Conservation (phyloP, 768 basidiomycete species). For the Melanogaster broomeanus region DNA sequence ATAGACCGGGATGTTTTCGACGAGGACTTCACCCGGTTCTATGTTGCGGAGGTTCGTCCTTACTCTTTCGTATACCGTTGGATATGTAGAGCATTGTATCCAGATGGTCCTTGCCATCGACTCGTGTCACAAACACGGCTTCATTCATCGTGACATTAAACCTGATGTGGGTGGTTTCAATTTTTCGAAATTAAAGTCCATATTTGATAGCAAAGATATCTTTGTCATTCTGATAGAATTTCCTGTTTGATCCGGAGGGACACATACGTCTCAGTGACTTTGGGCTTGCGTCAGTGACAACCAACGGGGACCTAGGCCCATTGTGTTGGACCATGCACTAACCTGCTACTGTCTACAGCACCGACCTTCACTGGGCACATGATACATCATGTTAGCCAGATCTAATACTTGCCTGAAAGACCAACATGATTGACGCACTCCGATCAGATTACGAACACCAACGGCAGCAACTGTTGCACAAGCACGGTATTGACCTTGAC, state of each 20-base stretch:
- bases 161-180: slow-evolving; percentile 65
- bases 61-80: slow-evolving; percentile 19
- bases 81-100: slow-evolving; percentile 29
- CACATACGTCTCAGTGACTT: slow-evolving; percentile 97
- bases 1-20: slow-evolving; percentile 91
- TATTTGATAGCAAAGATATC: slow-evolving; percentile 25
- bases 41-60: slow-evolving; percentile 80
- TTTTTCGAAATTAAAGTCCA: slow-evolving; percentile 30
- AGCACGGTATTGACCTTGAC: slow-evolving; percentile 94
- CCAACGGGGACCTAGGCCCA: slow-evolving; percentile 22
- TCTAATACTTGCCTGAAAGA: slow-evolving; percentile 5
- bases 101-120: slow-evolving; percentile 95
- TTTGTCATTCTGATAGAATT: slow-evolving; percentile 63
- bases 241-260: slow-evolving; percentile 90
- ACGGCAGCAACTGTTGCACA: slow-evolving; percentile 81
- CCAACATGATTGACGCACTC: slow-evolving; percentile 15
- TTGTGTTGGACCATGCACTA: slow-evolving; percentile 13
- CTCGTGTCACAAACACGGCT: slow-evolving; percentile 91
- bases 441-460: slow-evolving; percentile 89
- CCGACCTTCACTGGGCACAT: slow-evolving; percentile 96
- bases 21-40: slow-evolving; percentile 90
- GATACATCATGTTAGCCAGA: slow-evolving; percentile 76
- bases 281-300: slow-evolving; percentile 73
- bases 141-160: slow-evolving; percentile 98
- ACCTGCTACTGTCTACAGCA: slow-evolving; percentile 46